phyloP scores from a whole-genome alignment of 371 early-diverging fungal species.

The Mucor velutinosus region DNA sequence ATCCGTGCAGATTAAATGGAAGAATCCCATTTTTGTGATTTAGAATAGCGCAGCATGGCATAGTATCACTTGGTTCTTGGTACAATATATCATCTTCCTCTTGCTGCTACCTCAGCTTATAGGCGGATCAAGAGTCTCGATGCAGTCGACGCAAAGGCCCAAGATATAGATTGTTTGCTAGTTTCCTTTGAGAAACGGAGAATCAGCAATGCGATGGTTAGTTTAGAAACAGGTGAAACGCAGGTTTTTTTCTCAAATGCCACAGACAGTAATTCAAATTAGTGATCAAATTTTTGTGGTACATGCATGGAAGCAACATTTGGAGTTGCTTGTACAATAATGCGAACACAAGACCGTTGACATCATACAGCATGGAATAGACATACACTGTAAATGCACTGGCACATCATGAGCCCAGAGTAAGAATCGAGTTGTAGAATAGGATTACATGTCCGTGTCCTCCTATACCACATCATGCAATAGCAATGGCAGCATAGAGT shows the following conservation, averaged over 20 bases:
- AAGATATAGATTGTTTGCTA: no score
- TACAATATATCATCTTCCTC: background rate
- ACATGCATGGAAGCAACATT: background rate
- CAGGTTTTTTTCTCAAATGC: background rate
- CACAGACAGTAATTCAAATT: background rate
- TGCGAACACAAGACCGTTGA: background rate
- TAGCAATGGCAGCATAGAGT: background rate
- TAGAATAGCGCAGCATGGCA: background rate
- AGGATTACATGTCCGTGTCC: background rate
- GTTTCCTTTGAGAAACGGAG: background rate
- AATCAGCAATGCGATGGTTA: background rate
- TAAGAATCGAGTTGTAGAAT: background rate
- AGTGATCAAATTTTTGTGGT: background rate
- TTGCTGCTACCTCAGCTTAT: no score
- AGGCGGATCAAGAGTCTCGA: no score
- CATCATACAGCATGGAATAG: background rate
- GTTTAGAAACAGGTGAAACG: background rate
- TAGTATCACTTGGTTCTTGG: background rate
- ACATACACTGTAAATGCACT: background rate
- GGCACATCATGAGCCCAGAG: background rate
- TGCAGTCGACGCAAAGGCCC: no score
- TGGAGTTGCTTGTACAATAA: background rate
- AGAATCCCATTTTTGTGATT: background rate
- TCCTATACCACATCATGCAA: background rate
- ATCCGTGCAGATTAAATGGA: background rate